Conservation (phyloP, 495 filamentous ascomycete species). For the Chaetomium fimeti region DNA sequence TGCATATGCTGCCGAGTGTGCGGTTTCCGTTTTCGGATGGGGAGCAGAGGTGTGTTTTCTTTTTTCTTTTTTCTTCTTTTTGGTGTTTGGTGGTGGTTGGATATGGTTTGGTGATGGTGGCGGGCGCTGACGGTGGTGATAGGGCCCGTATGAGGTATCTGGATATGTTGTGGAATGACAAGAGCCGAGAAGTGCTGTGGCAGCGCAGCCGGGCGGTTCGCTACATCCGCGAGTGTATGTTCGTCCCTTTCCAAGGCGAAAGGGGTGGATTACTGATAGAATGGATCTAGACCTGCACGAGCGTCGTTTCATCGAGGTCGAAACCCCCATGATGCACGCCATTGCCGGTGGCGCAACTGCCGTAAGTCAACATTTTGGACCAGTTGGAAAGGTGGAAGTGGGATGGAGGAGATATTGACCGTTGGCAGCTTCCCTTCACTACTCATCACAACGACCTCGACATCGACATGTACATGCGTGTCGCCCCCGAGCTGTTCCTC, state of each 20-base stretch:
- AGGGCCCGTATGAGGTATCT: constrained; percentile 83
- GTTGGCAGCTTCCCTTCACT: constrained; percentile 69
- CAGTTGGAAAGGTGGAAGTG: not conserved
- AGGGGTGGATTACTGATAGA: constrained; percentile 4
- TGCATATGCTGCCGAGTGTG: constrained; percentile 89
- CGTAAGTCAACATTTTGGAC: constrained; percentile 15
- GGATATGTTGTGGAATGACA: constrained; percentile 93
- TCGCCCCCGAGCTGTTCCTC: constrained; percentile 93
- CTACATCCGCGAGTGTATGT: constrained; percentile 69
- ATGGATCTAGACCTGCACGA: constrained; percentile 61
- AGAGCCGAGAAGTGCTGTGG: constrained; percentile 72
- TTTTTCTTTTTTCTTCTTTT: not conserved
- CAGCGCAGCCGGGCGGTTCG: constrained; percentile 80
- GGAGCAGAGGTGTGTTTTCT: constrained; percentile 58
- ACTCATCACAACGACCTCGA: constrained; percentile 94
- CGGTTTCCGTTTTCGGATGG: constrained; percentile 93
- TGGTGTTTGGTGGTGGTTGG: not conserved
- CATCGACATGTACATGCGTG: constrained; percentile 83
- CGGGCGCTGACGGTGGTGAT: not conserved
- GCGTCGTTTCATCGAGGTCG: constrained; percentile 86
- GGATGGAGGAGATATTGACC: not conserved
- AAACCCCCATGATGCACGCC: constrained; percentile 96
- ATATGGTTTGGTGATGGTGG: constrained; percentile 36
- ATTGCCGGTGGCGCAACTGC: constrained; percentile 95
- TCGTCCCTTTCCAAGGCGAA: not conserved